These are phyloP conservation scores for Testicularia cyperi DNA, from an alignment of 1,284 basidiomycete species.

Conservation along the genomic window DNA sequence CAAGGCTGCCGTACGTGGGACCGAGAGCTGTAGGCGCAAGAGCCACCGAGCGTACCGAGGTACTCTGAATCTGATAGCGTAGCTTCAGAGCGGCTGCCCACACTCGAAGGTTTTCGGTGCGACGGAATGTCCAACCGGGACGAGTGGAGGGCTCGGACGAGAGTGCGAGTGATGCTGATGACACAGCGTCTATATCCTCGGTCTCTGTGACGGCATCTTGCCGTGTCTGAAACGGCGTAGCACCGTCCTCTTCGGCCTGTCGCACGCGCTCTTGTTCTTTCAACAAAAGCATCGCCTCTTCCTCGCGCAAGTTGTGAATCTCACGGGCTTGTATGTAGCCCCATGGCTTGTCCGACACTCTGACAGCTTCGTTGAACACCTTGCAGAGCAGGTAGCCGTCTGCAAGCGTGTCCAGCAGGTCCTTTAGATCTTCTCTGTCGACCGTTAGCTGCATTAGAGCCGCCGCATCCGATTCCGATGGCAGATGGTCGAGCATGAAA, in stretches of 20 bases:
- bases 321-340: conserved; percentile 76
- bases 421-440: not conserved
- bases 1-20: conserved; percentile 15
- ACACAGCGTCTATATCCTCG: no score
- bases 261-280: conserved; percentile 24
- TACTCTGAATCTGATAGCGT: conserved; percentile 34
- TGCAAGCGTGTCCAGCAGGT: conserved; percentile 25
- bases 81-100: conserved; percentile 41
- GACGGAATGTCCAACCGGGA: conserved; percentile 41
- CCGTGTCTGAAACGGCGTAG: conserved; percentile 50
- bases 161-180: no score
- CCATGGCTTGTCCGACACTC: conserved; percentile 79
- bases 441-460: not conserved
- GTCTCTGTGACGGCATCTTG: no score
- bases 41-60: conserved; percentile 2
- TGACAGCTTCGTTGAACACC: conserved; percentile 76
- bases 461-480: not conserved
- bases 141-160: conserved; percentile 3
- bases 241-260: conserved; percentile 60
- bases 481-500: no score
- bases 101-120: conserved; percentile 38
- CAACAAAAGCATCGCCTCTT: conserved; percentile 62
- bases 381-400: conserved; percentile 75
- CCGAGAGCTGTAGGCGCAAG: not conserved
- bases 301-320: conserved; percentile 65